phyloP scores from a whole-genome alignment of 306 rosid genomes.

The Hippophae rhamnoides region DNA sequence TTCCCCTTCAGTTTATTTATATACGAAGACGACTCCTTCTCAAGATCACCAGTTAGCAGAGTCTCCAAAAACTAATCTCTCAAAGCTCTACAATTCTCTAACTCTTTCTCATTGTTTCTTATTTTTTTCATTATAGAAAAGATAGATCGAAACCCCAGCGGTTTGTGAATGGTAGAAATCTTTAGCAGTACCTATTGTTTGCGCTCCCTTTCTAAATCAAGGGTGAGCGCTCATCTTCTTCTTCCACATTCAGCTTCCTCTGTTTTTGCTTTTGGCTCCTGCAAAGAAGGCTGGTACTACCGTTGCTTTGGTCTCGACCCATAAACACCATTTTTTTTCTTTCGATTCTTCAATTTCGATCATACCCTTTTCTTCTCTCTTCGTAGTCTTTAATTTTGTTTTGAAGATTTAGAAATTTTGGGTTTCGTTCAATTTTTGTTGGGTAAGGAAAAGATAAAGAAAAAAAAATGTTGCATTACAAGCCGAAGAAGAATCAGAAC shows the following conservation, averaged over 20 bases:
- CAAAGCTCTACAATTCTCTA: not conserved
- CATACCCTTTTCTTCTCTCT: not conserved
- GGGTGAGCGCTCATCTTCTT: slow-evolving; percentile 76
- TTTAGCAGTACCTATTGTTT: slow-evolving; percentile 40
- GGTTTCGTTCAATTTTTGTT: not conserved
- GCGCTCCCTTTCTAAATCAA: slow-evolving; percentile 60
- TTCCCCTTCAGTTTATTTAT: no score
- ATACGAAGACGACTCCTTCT: no score
- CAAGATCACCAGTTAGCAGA: no score
- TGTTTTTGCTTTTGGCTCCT: slow-evolving; percentile 70
- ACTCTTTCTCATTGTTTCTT: not conserved
- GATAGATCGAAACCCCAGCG: slow-evolving; percentile 11
- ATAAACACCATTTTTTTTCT: slow-evolving; percentile 16
- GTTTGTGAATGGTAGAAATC: slow-evolving; percentile 95
- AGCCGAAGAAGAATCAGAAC: slow-evolving; percentile 72
- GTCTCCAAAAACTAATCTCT: not conserved
- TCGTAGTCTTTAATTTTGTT: not conserved
- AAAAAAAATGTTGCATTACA: slow-evolving; percentile 50
- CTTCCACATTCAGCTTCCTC: slow-evolving; percentile 45
- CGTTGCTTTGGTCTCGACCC: slow-evolving; percentile 99
- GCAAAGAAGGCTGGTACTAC: slow-evolving; percentile 97
- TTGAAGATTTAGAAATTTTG: not conserved
- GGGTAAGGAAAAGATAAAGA: not conserved
- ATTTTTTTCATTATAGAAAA: slow-evolving; percentile 4
- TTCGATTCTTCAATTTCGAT: not conserved